Evolutionary conservation across 2,329 filamentous ascomycete species (phyloP).

Genomic region (Neonectria sp.): DNA sequence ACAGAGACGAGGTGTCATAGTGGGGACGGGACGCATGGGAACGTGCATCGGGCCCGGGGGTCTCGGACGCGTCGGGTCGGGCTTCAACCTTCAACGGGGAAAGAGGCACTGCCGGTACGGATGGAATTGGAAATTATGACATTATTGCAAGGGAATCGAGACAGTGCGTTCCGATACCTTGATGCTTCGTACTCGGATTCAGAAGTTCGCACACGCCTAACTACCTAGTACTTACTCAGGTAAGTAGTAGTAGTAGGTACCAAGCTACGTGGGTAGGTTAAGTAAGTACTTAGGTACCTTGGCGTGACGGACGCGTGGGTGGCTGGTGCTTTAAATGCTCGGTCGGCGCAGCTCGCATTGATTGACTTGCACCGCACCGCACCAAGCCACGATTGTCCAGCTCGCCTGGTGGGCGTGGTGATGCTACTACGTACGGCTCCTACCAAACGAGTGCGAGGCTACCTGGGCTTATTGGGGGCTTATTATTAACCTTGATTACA

Average conservation of each 20-base stretch:
- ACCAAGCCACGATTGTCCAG: slow-evolving; percentile 15
- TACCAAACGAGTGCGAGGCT: no score
- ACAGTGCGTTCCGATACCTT: background rate
- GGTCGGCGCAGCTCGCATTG: slow-evolving; percentile 11
- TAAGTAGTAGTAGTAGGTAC: no score
- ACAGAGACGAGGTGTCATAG: slow-evolving; percentile 2
- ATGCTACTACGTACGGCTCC: no score
- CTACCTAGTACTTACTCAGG: background rate
- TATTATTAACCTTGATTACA: background rate
- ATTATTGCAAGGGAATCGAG: background rate
- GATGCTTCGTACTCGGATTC: background rate
- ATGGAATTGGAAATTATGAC: background rate
- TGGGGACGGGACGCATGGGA: slow-evolving; percentile 10
- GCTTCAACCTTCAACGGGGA: slow-evolving; percentile 6
- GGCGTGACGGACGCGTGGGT: slow-evolving; percentile 15
- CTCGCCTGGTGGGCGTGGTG: background rate
- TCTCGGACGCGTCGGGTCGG: slow-evolving; percentile 25
- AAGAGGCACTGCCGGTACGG: background rate
- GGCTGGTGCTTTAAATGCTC: slow-evolving; percentile 1
- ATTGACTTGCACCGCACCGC: slow-evolving; percentile 13
- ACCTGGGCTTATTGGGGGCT: background rate
- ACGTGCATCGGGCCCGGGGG: slow-evolving; percentile 13
- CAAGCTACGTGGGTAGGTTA: no score
- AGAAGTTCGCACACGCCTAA: background rate
- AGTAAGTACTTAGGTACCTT: background rate